Percentiles rank a stretch among this genome's conserved stretches.
Evolutionary conservation across 495 filamentous ascomycete species (phyloP).

Genomic region (Aspergillus hancockii): DNA sequence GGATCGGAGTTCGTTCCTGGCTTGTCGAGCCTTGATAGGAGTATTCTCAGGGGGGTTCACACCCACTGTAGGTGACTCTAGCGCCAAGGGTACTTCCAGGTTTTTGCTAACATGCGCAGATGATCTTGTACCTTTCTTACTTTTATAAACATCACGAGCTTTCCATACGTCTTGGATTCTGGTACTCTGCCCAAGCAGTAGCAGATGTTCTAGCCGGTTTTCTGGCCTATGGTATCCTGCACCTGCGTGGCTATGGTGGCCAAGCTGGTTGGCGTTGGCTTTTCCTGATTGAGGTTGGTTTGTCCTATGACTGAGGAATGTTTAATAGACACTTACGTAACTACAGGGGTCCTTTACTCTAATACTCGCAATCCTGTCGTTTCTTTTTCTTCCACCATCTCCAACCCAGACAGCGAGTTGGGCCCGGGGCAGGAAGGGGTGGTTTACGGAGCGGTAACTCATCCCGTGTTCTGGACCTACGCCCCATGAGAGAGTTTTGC

Average conservation of each 20-base stretch:
- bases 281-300: constrained; percentile 48
- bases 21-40: constrained; percentile 62
- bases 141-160: constrained; percentile 70
- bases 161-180: constrained; percentile 59
- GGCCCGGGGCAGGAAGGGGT: constrained; percentile 67
- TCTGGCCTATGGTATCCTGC: constrained; percentile 51
- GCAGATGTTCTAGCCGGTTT: constrained; percentile 49
- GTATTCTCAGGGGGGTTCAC: constrained; percentile 65
- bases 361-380: constrained; percentile 58
- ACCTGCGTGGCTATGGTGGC: constrained; percentile 35
- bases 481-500: neutral
- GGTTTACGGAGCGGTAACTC: constrained; percentile 64
- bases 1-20: constrained; percentile 60
- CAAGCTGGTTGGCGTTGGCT: constrained; percentile 36
- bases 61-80: constrained; percentile 52
- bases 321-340: neutral
- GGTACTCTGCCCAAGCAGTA: constrained; percentile 60
- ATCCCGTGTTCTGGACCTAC: neutral
- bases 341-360: constrained; percentile 45
- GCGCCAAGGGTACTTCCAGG: constrained; percentile 12
- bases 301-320: neutral
- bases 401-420: constrained; percentile 65
- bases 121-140: constrained; percentile 67
- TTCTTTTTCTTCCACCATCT: constrained; percentile 63
- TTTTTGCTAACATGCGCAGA: constrained; percentile 12